Base-by-base conservation (phyloP, 78 protist species). In the Dictyostelium firmibasis region DNA sequence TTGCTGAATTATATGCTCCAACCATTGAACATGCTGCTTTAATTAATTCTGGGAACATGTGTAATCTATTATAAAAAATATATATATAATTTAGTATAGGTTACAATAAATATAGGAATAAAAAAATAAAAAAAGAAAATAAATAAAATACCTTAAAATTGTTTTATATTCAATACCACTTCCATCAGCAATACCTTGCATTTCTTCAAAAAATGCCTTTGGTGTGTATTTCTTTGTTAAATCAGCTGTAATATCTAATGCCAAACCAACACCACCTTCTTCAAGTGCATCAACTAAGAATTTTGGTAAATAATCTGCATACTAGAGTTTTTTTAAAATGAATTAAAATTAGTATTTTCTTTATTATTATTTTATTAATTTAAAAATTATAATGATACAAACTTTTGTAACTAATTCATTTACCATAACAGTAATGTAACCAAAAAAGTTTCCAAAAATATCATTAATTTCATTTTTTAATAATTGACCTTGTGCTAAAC, bases 21-120 rank as follows among this genome's bases (percentile, higher is more conserved):
- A 96, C 31, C 96, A 93, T 88, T 35, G 96, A 72, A 85, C 97
- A 96, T 1, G 96, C 85, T 18, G 97, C 97, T 82, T 93, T 96
- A 76, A 86, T 93, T 31, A 96, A 64, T 76, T 96, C 97, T 11
- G 97, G 97, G 75, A 96, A 96, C 96, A 96, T 95, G 27, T 83
- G 87, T 14, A 93, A 13, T 35, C 81, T 88, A 57, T 38, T 4
- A 38, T 4, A 38, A 38, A 38, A 38, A 38, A n/a, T n/a, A n/a
- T n/a, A n/a, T n/a, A n/a, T n/a, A n/a, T n/a, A n/a, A n/a, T n/a
- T n/a, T n/a, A n/a, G n/a, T n/a, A n/a, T n/a, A n/a, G n/a, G n/a
- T n/a, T n/a, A n/a, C n/a, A n/a, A n/a, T n/a, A n/a, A n/a, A n/a
- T n/a, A n/a, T n/a, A n/a, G n/a, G n/a, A n/a, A n/a, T n/a, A n/a